Evolutionary conservation across 768 basidiomycete species (phyloP).

Genomic region (Trametes meyenii): DNA sequence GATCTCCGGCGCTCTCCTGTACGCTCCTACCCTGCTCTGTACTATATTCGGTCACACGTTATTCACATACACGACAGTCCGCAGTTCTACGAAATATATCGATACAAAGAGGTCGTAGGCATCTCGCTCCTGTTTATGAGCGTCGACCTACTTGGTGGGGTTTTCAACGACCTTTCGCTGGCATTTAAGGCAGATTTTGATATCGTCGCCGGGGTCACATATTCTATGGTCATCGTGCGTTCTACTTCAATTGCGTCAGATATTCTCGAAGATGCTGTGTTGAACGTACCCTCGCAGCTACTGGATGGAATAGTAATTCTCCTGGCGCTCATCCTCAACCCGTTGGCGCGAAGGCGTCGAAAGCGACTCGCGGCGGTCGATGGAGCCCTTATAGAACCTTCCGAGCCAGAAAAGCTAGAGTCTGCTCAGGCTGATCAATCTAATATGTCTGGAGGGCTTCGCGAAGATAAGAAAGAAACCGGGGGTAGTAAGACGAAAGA

Average conservation of each 20-base stretch:
- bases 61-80: slow-evolving; percentile 40
- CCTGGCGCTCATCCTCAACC: slow-evolving; percentile 67
- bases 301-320: slow-evolving; percentile 65
- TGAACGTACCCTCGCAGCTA: slow-evolving; percentile 39
- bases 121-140: slow-evolving; percentile 71
- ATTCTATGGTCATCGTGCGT: slow-evolving; percentile 58
- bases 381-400: too few relatives aligned
- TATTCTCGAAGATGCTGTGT: neutral
- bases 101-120: slow-evolving; percentile 62
- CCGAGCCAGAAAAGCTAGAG: too few relatives aligned
- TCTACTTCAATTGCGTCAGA: neutral
- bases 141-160: slow-evolving; percentile 68
- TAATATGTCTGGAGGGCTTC: too few relatives aligned
- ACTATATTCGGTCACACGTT: slow-evolving; percentile 23
- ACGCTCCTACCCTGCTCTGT: slow-evolving; percentile 10
- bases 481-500: too few relatives aligned
- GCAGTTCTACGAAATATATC: slow-evolving; percentile 79
- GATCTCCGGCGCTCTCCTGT: slow-evolving; percentile 54
- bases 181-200: slow-evolving; percentile 67
- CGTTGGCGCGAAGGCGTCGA: slow-evolving; percentile 47
- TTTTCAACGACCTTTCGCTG: slow-evolving; percentile 74
- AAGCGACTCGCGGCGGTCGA: too few relatives aligned
- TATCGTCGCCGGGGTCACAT: slow-evolving; percentile 61
- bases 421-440: too few relatives aligned
- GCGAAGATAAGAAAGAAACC: too few relatives aligned